phyloP scores from a whole-genome alignment of 495 filamentous ascomycete species.

The Neurospora pannonica region DNA sequence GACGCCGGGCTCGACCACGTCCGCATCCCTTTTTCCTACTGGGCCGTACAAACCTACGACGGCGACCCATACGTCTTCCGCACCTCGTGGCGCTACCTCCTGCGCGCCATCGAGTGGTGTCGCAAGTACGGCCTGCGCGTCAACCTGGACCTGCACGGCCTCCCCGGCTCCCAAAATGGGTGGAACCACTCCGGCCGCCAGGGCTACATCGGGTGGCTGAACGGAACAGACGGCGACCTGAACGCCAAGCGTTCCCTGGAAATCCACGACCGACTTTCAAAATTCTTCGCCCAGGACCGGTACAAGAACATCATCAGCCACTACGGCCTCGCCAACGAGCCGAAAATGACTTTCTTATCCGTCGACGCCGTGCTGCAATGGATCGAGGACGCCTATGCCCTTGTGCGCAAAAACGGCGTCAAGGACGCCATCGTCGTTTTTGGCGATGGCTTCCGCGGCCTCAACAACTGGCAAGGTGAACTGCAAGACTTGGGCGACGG shows the following conservation, averaged over 20 bases:
- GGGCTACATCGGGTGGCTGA: constrained; percentile 66
- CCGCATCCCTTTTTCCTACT: constrained; percentile 90
- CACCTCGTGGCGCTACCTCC: constrained; percentile 86
- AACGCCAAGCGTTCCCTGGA: constrained; percentile 73
- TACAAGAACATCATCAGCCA: constrained; percentile 78
- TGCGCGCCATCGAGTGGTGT: constrained; percentile 85
- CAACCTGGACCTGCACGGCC: constrained; percentile 85
- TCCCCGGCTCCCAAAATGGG: constrained; percentile 80
- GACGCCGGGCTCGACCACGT: constrained; percentile 93
- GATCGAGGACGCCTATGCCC: constrained; percentile 52
- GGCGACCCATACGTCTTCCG: constrained; percentile 82
- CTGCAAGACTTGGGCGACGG: constrained; percentile 41
- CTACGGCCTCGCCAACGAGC: constrained; percentile 84
- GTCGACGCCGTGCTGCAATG: constrained; percentile 54
- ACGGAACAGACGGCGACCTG: constrained; percentile 55
- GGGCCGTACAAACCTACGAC: constrained; percentile 80
- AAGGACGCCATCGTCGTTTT: constrained; percentile 55
- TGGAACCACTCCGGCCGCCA: constrained; percentile 82
- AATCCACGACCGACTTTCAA: constrained; percentile 66
- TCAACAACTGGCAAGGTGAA: constrained; percentile 67
- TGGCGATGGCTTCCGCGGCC: constrained; percentile 76
- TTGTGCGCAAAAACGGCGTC: constrained; percentile 64
- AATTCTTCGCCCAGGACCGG: constrained; percentile 76
- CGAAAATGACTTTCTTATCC: constrained; percentile 61
- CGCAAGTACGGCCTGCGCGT: constrained; percentile 90